A percentile compares a stretch with the other conserved stretches of the same genome.
phyloP scores from a whole-genome alignment of 768 basidiomycete species.

The Lentinus tigrinus region DNA sequence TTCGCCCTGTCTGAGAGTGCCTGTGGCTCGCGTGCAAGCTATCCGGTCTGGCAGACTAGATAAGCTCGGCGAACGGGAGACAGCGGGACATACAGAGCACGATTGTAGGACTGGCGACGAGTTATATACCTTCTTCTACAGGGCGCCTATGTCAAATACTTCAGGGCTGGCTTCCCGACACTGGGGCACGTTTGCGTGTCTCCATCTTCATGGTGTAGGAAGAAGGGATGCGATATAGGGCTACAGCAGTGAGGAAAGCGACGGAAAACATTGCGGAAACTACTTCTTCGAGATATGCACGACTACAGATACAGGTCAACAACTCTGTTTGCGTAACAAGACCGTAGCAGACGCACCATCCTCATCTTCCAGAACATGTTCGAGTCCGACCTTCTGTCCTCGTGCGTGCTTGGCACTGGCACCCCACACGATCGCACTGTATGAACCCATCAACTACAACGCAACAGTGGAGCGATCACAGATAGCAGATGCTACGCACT shows the following conservation, averaged over 20 bases:
- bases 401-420: conserved; percentile 95
- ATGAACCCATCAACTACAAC: background rate
- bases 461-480: background rate
- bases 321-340: background rate
- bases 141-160: too few relatives aligned
- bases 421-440: conserved; percentile 91
- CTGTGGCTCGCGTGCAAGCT: background rate
- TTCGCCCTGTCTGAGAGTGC: background rate
- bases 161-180: too few relatives aligned
- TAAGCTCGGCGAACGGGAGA: too few relatives aligned
- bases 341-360: conserved; percentile 55
- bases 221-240: conserved; percentile 4
- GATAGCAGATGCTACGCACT: conserved; percentile 46
- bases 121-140: too few relatives aligned
- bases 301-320: conserved; percentile 35
- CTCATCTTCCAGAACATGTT: conserved; percentile 85
- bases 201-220: too few relatives aligned
- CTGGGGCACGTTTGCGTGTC: too few relatives aligned
- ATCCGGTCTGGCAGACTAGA: background rate
- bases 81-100: too few relatives aligned
- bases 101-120: too few relatives aligned
- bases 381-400: conserved; percentile 92
- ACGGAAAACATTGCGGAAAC: background rate
- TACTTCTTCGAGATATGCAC: conserved; percentile 63
- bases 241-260: conserved; percentile 8